These are phyloP conservation scores for Phyllosticta citrichinensis DNA, from an alignment of 2,329 filamentous ascomycete genomes.

Conservation along the genomic window DNA sequence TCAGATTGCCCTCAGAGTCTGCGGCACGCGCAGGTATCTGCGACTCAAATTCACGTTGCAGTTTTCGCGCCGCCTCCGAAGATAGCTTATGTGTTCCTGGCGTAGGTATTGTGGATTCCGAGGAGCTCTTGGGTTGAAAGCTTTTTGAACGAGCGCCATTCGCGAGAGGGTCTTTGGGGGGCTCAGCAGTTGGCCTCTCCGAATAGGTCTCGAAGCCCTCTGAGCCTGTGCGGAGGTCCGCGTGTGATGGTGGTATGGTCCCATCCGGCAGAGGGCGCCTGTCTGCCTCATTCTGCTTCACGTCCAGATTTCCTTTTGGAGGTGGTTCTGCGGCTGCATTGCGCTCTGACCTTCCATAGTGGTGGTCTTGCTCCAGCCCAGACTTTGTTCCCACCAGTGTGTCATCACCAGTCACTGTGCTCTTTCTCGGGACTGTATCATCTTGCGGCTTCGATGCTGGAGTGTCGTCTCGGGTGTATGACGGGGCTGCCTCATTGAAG, in stretches of 20 bases:
- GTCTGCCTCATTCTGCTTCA: slow-evolving; percentile 38
- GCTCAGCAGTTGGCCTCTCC: slow-evolving; percentile 22
- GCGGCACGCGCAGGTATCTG: slow-evolving; percentile 44
- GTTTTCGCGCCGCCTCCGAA: slow-evolving; percentile 33
- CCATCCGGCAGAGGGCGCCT: slow-evolving; percentile 40
- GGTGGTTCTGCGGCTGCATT: slow-evolving; percentile 31
- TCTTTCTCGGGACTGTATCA: slow-evolving; percentile 21
- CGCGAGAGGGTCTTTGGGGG: slow-evolving; percentile 27
- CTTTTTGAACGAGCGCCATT: slow-evolving; percentile 16
- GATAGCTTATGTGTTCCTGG: slow-evolving; percentile 22
- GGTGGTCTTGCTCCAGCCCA: slow-evolving; percentile 39
- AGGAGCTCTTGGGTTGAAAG: slow-evolving; percentile 29
- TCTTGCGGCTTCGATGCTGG: slow-evolving; percentile 16
- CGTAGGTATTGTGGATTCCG: slow-evolving; percentile 32
- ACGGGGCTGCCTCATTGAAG: slow-evolving; percentile 42
- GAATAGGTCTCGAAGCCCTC: slow-evolving; percentile 27
- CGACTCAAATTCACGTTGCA: slow-evolving; percentile 40
- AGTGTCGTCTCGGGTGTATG: slow-evolving; percentile 19
- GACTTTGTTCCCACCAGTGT: slow-evolving; percentile 15
- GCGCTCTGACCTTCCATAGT: slow-evolving; percentile 35
- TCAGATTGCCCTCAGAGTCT: slow-evolving; percentile 24
- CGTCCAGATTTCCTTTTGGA: slow-evolving; percentile 30
- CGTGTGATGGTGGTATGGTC: slow-evolving; percentile 35
- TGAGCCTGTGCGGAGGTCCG: slow-evolving; percentile 17
- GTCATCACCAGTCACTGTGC: slow-evolving; percentile 19